phyloP scores from a whole-genome alignment of 108 stramenopile species.

The Epithemia pelagica region DNA sequence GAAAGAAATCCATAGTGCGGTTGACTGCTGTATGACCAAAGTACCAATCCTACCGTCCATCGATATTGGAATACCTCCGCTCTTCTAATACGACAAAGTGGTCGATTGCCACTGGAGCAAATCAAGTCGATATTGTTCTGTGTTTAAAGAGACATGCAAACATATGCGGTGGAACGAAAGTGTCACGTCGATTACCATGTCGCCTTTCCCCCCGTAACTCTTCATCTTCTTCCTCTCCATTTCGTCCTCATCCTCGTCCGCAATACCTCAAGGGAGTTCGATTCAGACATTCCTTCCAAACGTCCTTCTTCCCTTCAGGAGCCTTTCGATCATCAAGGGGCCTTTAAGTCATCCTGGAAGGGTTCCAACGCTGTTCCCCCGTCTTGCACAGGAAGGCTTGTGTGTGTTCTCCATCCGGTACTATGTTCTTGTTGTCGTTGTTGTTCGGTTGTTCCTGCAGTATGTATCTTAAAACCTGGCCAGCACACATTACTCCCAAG shows the following conservation, averaged over 20 bases:
- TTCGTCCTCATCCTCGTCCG: neutral
- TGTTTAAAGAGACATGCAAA: constrained; percentile 5
- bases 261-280: neutral
- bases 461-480: too few relatives aligned
- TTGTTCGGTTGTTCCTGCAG: too few relatives aligned
- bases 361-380: too few relatives aligned
- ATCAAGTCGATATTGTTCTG: neutral
- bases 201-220: neutral
- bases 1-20: constrained; percentile 6
- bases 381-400: too few relatives aligned
- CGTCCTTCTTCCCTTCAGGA: too few relatives aligned
- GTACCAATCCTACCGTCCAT: constrained; percentile 2
- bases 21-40: neutral
- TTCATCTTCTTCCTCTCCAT: neutral
- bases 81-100: neutral
- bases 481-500: too few relatives aligned
- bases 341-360: too few relatives aligned
- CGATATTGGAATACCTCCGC: constrained; percentile 5
- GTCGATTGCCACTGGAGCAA: constrained; percentile 3
- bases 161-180: constrained; percentile 10
- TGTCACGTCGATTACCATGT: neutral
- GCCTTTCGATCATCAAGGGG: too few relatives aligned
- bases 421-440: too few relatives aligned
- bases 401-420: too few relatives aligned
- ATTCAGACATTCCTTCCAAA: neutral